Conservation (phyloP, 345 rosid species). For the Sonneratia caseolaris region DNA sequence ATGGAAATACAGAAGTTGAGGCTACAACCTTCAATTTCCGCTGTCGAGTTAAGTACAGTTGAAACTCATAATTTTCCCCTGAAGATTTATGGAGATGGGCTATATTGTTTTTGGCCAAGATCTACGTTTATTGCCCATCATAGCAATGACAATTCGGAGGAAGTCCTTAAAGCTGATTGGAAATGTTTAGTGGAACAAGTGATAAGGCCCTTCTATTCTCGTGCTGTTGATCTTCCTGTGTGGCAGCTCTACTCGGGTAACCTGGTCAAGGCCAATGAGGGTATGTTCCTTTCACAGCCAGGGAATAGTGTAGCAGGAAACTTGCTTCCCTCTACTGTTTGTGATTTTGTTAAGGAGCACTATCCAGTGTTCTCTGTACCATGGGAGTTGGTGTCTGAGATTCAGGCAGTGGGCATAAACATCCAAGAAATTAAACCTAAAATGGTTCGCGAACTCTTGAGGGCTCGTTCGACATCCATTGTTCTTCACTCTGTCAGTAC, state of each 20-base stretch:
- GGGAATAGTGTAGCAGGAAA: constrained; percentile 64
- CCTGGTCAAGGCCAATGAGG: constrained; percentile 82
- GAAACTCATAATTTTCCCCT: constrained; percentile 41
- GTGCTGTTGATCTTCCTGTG: constrained; percentile 74
- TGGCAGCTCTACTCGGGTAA: constrained; percentile 95
- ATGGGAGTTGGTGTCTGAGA: constrained; percentile 81
- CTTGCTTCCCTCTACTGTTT: constrained; percentile 87
- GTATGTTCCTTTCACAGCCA: constrained; percentile 94
- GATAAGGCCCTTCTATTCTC: constrained; percentile 73
- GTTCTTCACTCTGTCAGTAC: constrained; percentile 81
- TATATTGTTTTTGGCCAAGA: constrained; percentile 88
- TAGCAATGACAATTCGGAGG: constrained; percentile 21
- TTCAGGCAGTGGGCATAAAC: constrained; percentile 61
- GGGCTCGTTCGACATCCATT: constrained; percentile 48
- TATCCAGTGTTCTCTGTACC: constrained; percentile 89
- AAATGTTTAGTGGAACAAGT: constrained; percentile 69
- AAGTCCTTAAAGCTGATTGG: constrained; percentile 53
- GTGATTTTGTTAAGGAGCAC: constrained; percentile 89
- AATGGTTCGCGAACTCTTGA: constrained; percentile 86
- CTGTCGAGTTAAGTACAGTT: constrained; percentile 36
- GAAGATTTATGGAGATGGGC: constrained; percentile 56
- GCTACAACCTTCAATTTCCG: constrained; percentile 58
- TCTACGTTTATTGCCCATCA: constrained; percentile 33
- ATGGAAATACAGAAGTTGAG: constrained; percentile 76
- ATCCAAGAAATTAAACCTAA: constrained; percentile 82